phyloP scores from a whole-genome alignment of 306 rosid genomes.

The Prunus campanulata region DNA sequence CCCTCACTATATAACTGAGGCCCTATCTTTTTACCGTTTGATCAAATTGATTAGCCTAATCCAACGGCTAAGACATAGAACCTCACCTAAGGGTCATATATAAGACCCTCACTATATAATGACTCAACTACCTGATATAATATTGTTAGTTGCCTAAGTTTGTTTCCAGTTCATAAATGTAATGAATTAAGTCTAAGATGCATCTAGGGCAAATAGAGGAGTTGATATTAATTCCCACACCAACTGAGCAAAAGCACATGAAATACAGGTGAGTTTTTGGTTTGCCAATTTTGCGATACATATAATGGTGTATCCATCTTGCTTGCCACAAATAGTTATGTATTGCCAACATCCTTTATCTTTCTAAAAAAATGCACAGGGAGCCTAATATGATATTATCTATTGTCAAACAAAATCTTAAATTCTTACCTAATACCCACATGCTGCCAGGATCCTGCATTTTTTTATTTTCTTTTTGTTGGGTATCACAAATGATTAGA shows the following conservation, averaged over 20 bases:
- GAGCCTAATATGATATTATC: not conserved
- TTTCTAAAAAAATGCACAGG: not conserved
- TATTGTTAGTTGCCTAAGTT: not conserved
- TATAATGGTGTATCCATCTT: not conserved
- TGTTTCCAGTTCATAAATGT: constrained; percentile 3
- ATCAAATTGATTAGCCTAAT: too few species aligned
- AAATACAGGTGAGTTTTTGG: not conserved
- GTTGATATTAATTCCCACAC: constrained; percentile 1
- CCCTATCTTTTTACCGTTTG: rapidly evolving
- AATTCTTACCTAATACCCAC: constrained; percentile 4
- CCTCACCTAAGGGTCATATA: too few species aligned
- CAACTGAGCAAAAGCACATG: constrained; percentile 15
- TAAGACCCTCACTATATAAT: too few species aligned
- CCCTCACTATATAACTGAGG: too few species aligned
- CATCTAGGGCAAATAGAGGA: not conserved
- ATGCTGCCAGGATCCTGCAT: not conserved
- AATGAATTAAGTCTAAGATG: not conserved
- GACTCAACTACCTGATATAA: not conserved
- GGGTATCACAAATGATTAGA: not conserved
- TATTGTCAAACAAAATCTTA: constrained; percentile 8
- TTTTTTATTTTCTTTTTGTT: not conserved
- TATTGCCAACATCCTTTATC: not conserved
- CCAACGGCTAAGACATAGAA: rapidly evolving
- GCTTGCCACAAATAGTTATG: not conserved
- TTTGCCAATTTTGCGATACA: not conserved